Conservation (phyloP, 331 rosid species). For the Saraca asoca region DNA sequence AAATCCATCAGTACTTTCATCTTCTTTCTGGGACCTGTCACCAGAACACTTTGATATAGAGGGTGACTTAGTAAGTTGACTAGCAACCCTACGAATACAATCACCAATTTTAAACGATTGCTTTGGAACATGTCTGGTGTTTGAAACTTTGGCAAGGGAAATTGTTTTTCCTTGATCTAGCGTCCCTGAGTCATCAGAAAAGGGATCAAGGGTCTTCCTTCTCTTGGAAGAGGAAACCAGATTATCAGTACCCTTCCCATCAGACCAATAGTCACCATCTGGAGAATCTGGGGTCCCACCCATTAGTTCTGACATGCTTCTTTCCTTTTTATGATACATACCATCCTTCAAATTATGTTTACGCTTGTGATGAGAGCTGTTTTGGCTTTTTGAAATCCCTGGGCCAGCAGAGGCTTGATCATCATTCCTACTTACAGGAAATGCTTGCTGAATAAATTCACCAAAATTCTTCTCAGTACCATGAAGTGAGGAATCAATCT, state of each 20-base stretch:
- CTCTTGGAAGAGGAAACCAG: slow-evolving; percentile 48
- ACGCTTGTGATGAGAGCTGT: slow-evolving; percentile 61
- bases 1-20: slow-evolving; percentile 44
- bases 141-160: slow-evolving; percentile 59
- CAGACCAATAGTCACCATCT: slow-evolving; percentile 53
- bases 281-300: slow-evolving; percentile 50
- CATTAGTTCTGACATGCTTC: slow-evolving; percentile 73
- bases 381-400: slow-evolving; percentile 42
- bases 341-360: slow-evolving; percentile 69
- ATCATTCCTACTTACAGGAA: slow-evolving; percentile 42
- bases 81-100: slow-evolving; percentile 90
- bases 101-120: slow-evolving; percentile 85
- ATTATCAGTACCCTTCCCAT: slow-evolving; percentile 42
- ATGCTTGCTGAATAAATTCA: slow-evolving; percentile 44
- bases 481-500: slow-evolving; percentile 32
- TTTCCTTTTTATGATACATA: slow-evolving; percentile 57
- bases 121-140: slow-evolving; percentile 40
- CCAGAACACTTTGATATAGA: slow-evolving; percentile 49
- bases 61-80: slow-evolving; percentile 74
- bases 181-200: slow-evolving; percentile 46
- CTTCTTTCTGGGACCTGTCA: slow-evolving; percentile 60
- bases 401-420: slow-evolving; percentile 43
- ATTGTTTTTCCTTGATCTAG: slow-evolving; percentile 64
- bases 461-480: slow-evolving; percentile 40
- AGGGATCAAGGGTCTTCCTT: slow-evolving; percentile 54